Conservation (phyloP, 768 basidiomycete species). For the Russula griseocarnosa region DNA sequence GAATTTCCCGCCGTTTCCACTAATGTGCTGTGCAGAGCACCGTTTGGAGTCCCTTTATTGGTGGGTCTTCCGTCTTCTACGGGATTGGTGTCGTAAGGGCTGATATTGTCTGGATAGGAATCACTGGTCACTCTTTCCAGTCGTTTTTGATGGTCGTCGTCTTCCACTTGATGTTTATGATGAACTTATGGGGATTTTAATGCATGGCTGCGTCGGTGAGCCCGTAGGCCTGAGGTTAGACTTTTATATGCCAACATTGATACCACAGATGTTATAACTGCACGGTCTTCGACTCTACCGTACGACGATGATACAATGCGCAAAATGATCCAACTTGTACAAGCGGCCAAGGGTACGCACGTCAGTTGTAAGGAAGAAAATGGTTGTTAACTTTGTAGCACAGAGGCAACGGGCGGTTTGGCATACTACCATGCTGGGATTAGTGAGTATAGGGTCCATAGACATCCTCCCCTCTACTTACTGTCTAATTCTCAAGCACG, state of each 20-base stretch:
- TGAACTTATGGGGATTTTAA: slow-evolving; percentile 39
- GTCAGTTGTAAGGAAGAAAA: too few relatives aligned
- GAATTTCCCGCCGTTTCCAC: background rate
- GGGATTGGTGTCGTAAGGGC: background rate
- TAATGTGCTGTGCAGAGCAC: slow-evolving; percentile 24
- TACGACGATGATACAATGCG: slow-evolving; percentile 14
- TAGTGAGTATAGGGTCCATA: slow-evolving; percentile 4
- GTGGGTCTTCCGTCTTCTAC: slow-evolving; percentile 13
- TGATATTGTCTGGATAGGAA: slow-evolving; percentile 26
- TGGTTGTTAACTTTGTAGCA: background rate
- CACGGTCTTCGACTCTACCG: slow-evolving; percentile 15
- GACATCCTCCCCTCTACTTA: background rate
- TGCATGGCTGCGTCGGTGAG: slow-evolving; percentile 41
- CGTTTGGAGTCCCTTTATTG: slow-evolving; percentile 31
- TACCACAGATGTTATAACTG: slow-evolving; percentile 21
- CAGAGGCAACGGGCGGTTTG: slow-evolving; percentile 1
- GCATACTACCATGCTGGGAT: slow-evolving; percentile 7
- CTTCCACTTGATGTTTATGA: slow-evolving; percentile 28
- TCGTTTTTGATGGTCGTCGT: slow-evolving; percentile 11
- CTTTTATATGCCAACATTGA: background rate
- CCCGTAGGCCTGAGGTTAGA: background rate
- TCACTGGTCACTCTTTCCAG: slow-evolving; percentile 32
- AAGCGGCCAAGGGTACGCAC: slow-evolving; percentile 11
- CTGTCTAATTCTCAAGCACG: slow-evolving; percentile 4
- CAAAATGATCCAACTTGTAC: slow-evolving; percentile 18